Evolutionary conservation across 2,329 filamentous ascomycete genomes (phyloP).

Genomic region (Fusarium poae): DNA sequence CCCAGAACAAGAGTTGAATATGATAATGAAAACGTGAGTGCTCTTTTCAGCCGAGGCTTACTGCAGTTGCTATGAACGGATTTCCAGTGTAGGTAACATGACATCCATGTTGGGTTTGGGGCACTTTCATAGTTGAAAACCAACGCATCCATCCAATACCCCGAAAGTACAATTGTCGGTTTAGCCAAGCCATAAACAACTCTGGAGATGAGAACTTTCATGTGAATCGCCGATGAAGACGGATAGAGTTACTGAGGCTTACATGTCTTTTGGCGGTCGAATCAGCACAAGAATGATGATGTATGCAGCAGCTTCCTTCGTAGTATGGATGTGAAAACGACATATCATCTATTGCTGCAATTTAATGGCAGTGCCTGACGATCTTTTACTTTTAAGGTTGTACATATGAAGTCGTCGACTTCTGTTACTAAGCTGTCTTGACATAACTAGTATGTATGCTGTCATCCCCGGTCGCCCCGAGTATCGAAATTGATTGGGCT

Average conservation of each 20-base stretch:
- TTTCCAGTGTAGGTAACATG: constrained; percentile 10
- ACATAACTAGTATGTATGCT: constrained; percentile 11
- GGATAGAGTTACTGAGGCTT: constrained; percentile 8
- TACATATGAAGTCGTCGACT: background rate
- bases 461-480: constrained; percentile 17
- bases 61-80: background rate
- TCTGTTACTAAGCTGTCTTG: background rate
- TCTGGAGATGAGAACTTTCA: constrained; percentile 19
- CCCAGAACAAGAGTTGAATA: too few relatives aligned
- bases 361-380: constrained; percentile 28
- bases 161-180: background rate
- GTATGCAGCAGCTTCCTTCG: constrained; percentile 4
- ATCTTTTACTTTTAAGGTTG: constrained; percentile 7
- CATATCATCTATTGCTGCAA: background rate
- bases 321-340: constrained; percentile 8
- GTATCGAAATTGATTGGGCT: constrained; percentile 37
- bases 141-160: constrained; percentile 25
- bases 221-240: background rate
- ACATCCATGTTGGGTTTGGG: constrained; percentile 8
- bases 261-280: background rate
- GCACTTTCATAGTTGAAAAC: constrained; percentile 35
- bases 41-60: constrained; percentile 5
- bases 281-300: constrained; percentile 8
- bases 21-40: too few relatives aligned
- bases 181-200: constrained; percentile 30